These are phyloP conservation scores for Candida sphagnicola DNA, from an alignment of 805 yeast species.

Conservation along the genomic window DNA sequence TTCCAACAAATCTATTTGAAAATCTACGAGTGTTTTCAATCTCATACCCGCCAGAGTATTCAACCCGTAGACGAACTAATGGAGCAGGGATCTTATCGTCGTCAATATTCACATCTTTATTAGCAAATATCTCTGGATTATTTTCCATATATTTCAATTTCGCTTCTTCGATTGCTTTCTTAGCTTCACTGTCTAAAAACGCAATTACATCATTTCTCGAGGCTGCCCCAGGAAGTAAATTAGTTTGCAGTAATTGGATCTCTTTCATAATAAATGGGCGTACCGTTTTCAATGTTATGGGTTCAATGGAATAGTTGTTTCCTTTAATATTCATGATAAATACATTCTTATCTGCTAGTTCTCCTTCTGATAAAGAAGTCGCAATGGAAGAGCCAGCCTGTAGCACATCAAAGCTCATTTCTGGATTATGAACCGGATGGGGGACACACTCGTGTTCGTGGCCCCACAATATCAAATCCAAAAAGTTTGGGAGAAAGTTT, in stretches of 20 bases:
- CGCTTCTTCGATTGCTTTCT: conserved; percentile 60
- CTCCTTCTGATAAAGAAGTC: conserved; percentile 84
- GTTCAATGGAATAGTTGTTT: conserved; percentile 50
- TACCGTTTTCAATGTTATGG: conserved; percentile 63
- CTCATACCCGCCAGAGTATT: conserved; percentile 86
- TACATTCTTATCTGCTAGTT: conserved; percentile 68
- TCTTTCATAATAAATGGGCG: conserved; percentile 81
- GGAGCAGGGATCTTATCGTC: conserved; percentile 62
- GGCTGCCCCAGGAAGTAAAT: conserved; percentile 56
- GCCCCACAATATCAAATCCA: conserved; percentile 91
- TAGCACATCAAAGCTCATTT: conserved; percentile 67
- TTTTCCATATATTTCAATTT: conserved; percentile 41
- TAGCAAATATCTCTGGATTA: conserved; percentile 25
- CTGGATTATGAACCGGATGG: conserved; percentile 55
- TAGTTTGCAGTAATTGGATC: conserved; percentile 48
- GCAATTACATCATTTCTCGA: conserved; percentile 57
- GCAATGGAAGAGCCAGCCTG: conserved; percentile 96
- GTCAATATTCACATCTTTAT: conserved; percentile 8
- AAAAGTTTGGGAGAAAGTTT: conserved; percentile 69
- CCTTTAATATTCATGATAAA: conserved; percentile 67
- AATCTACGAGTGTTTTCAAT: conserved; percentile 88
- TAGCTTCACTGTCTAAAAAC: conserved; percentile 62
- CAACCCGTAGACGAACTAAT: conserved; percentile 75
- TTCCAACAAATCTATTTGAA: conserved; percentile 85
- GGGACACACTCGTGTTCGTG: conserved; percentile 96